Evolutionary conservation across 2,329 filamentous ascomycete species (phyloP).

Genomic region (Colletotrichum liaoningense): DNA sequence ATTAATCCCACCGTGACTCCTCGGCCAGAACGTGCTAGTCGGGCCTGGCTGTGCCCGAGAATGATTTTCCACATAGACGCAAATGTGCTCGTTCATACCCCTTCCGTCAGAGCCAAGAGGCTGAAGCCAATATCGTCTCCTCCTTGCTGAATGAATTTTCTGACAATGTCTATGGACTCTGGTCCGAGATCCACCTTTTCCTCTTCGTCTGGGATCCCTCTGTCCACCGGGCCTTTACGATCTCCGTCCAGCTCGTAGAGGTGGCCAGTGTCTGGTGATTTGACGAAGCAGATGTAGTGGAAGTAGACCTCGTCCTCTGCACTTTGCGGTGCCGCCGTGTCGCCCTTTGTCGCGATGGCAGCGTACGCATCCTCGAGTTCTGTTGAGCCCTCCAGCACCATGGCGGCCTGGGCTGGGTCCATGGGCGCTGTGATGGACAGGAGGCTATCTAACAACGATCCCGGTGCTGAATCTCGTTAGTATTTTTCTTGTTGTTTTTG

Average conservation of each 20-base stretch:
- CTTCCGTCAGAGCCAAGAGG: conserved; percentile 44
- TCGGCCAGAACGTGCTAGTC: no score
- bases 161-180: conserved; percentile 66
- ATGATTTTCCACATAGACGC: neutral
- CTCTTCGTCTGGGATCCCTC: conserved; percentile 52
- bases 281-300: conserved; percentile 80
- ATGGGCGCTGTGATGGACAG: conserved; percentile 71
- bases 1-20: neutral
- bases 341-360: conserved; percentile 69
- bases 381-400: conserved; percentile 72
- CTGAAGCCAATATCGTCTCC: conserved; percentile 44
- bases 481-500: neutral
- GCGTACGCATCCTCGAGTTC: conserved; percentile 74
- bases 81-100: neutral
- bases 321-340: conserved; percentile 68
- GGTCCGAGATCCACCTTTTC: conserved; percentile 63
- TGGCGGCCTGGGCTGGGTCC: conserved; percentile 65
- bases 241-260: conserved; percentile 78
- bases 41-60: neutral
- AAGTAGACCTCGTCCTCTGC: conserved; percentile 74
- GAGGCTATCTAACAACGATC: conserved; percentile 58
- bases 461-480: conserved; percentile 16
- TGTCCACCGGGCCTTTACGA: conserved; percentile 72
- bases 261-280: conserved; percentile 58
- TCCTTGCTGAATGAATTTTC: conserved; percentile 42